Conservation (phyloP, 2,329 filamentous ascomycete species). For the Cercospora berteroae region DNA sequence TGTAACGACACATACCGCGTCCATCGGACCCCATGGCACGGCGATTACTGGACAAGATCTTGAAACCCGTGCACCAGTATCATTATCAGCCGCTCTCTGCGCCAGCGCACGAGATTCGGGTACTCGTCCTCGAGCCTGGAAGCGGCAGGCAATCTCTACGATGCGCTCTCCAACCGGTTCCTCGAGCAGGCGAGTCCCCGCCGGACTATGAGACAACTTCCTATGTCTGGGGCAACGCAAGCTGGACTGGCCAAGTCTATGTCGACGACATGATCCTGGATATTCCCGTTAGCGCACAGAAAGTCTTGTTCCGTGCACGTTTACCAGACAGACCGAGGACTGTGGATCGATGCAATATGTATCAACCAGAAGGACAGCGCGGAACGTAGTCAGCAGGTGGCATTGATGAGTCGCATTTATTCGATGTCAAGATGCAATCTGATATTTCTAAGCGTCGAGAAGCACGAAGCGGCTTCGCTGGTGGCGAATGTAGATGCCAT, state of each 20-base stretch:
- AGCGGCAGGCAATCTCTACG: background rate
- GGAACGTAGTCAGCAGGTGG: slow-evolving; percentile 22
- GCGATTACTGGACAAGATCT: background rate
- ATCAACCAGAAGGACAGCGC: background rate
- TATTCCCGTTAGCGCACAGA: background rate
- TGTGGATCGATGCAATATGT: slow-evolving; percentile 23
- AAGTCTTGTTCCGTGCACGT: slow-evolving; percentile 6
- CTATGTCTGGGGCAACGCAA: slow-evolving; percentile 16
- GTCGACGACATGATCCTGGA: background rate
- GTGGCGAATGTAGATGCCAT: background rate
- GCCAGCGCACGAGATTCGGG: background rate
- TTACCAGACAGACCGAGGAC: background rate
- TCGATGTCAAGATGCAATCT: background rate
- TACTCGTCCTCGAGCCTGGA: background rate
- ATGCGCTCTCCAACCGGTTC: background rate
- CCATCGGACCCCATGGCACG: background rate
- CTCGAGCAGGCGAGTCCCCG: background rate
- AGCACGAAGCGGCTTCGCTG: background rate
- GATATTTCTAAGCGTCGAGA: slow-evolving; percentile 13
- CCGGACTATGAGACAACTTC: slow-evolving; percentile 17
- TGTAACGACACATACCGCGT: background rate
- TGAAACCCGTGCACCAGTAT: background rate
- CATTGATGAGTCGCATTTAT: slow-evolving; percentile 22
- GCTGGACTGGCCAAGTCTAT: background rate
- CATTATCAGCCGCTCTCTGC: background rate